These are phyloP conservation scores for Aspergillus ruber DNA, from an alignment of 2,329 filamentous ascomycete species.

Conservation along the genomic window DNA sequence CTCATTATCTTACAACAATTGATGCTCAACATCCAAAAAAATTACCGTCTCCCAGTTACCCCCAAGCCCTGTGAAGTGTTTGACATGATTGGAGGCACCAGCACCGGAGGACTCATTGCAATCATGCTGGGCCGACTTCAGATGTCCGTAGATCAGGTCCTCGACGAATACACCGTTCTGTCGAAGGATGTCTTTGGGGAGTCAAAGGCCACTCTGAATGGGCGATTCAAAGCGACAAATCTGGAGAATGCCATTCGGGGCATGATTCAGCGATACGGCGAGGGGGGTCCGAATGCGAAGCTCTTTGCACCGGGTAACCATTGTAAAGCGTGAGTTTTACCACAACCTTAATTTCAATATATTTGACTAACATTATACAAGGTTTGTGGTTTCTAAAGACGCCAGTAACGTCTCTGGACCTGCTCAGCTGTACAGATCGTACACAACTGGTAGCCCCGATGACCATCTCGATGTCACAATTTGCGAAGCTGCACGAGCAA, in stretches of 20 bases:
- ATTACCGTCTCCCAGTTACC: background rate
- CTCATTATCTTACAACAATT: background rate
- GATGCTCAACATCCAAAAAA: background rate
- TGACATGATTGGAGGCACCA: no score
- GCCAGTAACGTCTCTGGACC: background rate
- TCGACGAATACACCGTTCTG: conserved; percentile 22
- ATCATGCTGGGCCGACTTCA: no score
- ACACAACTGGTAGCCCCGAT: background rate
- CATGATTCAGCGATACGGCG: background rate
- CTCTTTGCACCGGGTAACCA: background rate
- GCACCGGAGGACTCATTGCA: no score
- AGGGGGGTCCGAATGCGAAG: background rate
- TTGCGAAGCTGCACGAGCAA: conserved; percentile 48
- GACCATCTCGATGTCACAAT: conserved; percentile 24
- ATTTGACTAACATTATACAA: background rate
- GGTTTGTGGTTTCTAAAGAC: background rate
- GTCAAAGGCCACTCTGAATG: conserved; percentile 2
- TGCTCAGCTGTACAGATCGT: background rate
- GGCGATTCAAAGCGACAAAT: background rate
- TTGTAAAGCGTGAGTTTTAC: background rate
- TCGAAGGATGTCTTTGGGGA: conserved; percentile 21
- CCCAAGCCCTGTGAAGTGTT: background rate
- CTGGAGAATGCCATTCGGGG: background rate
- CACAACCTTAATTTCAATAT: background rate
- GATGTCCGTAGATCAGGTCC: conserved; percentile 22